A percentile compares a stretch with the other conserved stretches of the same genome.
These are phyloP conservation scores for Candida sanyaensis DNA, from an alignment of 1,139 yeast species.

Conservation along the genomic window DNA sequence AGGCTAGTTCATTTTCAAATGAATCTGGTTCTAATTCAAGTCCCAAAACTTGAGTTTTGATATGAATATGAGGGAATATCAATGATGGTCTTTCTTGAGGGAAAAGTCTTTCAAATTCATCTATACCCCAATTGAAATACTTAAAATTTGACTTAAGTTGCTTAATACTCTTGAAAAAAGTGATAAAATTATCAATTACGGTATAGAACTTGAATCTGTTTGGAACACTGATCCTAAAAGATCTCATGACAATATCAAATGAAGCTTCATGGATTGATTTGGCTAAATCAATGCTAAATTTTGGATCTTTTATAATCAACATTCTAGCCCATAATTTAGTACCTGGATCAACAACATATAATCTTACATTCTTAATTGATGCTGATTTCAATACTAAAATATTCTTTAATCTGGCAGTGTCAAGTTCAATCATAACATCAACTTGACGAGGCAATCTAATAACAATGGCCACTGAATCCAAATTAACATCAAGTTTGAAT, in stretches of 20 bases:
- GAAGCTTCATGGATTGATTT: slow-evolving; percentile 20
- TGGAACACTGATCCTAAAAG: slow-evolving; percentile 48
- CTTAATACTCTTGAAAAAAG: slow-evolving; percentile 58
- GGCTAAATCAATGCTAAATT: slow-evolving; percentile 24
- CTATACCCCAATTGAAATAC: slow-evolving; percentile 36
- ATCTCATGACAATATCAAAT: slow-evolving; percentile 26
- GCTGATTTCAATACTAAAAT: slow-evolving; percentile 29
- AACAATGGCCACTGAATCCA: slow-evolving; percentile 46
- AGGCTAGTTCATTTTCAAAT: slow-evolving; percentile 42
- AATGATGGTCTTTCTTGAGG: slow-evolving; percentile 35
- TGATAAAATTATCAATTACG: slow-evolving; percentile 64
- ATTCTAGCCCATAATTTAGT: slow-evolving; percentile 49
- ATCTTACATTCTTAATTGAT: slow-evolving; percentile 38
- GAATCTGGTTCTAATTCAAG: slow-evolving; percentile 43
- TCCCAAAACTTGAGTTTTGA: slow-evolving; percentile 36
- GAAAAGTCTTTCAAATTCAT: slow-evolving; percentile 37
- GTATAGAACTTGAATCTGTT: slow-evolving; percentile 66
- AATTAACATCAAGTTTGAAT: slow-evolving; percentile 34
- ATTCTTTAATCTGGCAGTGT: slow-evolving; percentile 33
- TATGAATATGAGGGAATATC: slow-evolving; percentile 31
- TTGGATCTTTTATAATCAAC: slow-evolving; percentile 41
- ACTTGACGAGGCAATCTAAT: slow-evolving; percentile 52
- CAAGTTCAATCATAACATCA: slow-evolving; percentile 53
- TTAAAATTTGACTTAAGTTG: slow-evolving; percentile 57
- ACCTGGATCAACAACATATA: slow-evolving; percentile 58